These are phyloP conservation scores for Daedalea quercina DNA, from an alignment of 768 basidiomycete species.

Conservation along the genomic window DNA sequence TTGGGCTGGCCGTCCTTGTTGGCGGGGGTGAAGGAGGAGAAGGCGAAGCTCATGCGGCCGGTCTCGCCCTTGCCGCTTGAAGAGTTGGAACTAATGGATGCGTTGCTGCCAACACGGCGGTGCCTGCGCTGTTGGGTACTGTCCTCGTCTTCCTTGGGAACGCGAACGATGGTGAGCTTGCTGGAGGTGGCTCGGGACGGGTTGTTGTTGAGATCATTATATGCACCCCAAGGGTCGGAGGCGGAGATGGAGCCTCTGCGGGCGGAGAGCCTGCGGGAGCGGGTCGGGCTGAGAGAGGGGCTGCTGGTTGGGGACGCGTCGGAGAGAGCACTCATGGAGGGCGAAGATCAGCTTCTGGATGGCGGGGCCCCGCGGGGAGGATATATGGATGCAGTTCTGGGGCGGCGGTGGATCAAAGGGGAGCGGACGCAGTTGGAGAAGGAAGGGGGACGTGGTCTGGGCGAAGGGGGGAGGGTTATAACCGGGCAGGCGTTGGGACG, in stretches of 20 bases:
- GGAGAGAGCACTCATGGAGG: slow-evolving; percentile 12
- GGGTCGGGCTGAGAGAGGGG: slow-evolving; percentile 15
- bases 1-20: slow-evolving; percentile 10
- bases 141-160: slow-evolving; percentile 30
- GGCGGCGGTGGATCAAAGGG: not conserved
- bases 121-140: slow-evolving; percentile 31
- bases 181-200: slow-evolving; percentile 51
- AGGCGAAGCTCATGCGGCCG: slow-evolving; percentile 54
- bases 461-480: not conserved
- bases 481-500: not conserved
- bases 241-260: slow-evolving; percentile 68
- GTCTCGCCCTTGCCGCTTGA: slow-evolving; percentile 20
- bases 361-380: not conserved
- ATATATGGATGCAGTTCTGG: not conserved
- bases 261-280: slow-evolving; percentile 34
- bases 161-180: slow-evolving; percentile 71
- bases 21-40: slow-evolving; percentile 44
- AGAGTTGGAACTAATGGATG: slow-evolving; percentile 22
- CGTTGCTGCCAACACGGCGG: slow-evolving; percentile 25
- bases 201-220: slow-evolving; percentile 45
- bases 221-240: slow-evolving; percentile 57
- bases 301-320: slow-evolving; percentile 15
- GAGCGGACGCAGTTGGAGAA: not conserved
- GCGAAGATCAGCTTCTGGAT: not conserved
- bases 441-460: not conserved